Base-by-base conservation (phyloP, 2,329 filamentous ascomycete genomes). In the Raffaelea deltoideospora region DNA sequence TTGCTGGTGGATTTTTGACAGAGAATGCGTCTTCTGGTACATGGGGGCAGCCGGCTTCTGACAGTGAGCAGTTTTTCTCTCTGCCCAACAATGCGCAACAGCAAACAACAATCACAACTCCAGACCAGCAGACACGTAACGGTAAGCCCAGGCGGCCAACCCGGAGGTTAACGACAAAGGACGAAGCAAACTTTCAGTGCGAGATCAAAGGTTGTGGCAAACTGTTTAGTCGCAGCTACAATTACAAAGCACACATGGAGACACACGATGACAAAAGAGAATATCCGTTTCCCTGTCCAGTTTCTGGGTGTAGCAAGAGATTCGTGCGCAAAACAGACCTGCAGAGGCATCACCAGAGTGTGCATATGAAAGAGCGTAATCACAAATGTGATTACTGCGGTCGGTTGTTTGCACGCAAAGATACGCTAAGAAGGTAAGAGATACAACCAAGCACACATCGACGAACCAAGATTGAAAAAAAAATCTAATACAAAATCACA, bases 311-410 rank as follows among this genome's bases (percentile, higher is more conserved):
- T 57, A 66, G 59, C 45, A 84, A 79, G 58, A 72, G 72, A 35
- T 93, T 93, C 55, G 81, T 84, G 15, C 71, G 86, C 47, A 86
- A 80, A 57, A 87, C 85, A 1, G 86, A 93, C 53, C 65, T 93
- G 19, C 64, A 68, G 45, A 58, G 68, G 45, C 65, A 78, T 51
- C 61, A 70, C 54, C 67, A 70, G 47, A 74, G 65, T 50, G 80
- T 90, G 10, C 84, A 92, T 51, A 65, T 76, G 52, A 85, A 83
- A 56, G 65, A 77, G 43, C 72, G 74, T 38, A 76, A 77, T 46
- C 76, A 77, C 53, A 64, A 64, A 41, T 92, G 84, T 51, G 67
- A 75, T 41, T 75, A 76, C 41, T 92, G 84, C 50, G 67, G 69
- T 23, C 67, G 73, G 37, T 64, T 69, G 30, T 92, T 92, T 60